phyloP scores from a whole-genome alignment of 2,329 filamentous ascomycete species.

The Chrysosphaeria jannelii region DNA sequence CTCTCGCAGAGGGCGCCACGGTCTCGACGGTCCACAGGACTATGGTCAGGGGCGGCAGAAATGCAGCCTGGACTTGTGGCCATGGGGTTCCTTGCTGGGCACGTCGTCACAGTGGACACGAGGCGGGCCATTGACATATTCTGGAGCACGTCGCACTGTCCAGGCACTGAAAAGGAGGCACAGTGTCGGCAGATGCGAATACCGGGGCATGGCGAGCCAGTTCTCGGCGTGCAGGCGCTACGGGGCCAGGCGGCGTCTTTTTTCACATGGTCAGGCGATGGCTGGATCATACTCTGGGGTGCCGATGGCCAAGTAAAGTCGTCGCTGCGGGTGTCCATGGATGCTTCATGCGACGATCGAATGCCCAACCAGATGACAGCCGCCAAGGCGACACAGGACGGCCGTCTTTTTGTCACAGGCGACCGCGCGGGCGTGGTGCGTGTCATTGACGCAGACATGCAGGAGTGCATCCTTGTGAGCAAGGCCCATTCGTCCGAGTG shows the following conservation, averaged over 20 bases:
- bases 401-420: constrained; percentile 43
- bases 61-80: constrained; percentile 23
- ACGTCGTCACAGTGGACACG: constrained; percentile 46
- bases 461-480: constrained; percentile 32
- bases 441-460: constrained; percentile 31
- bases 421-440: constrained; percentile 66
- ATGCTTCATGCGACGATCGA: too few species aligned
- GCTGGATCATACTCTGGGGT: constrained; percentile 60
- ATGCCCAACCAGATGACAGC: constrained; percentile 34
- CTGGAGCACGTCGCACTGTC: constrained; percentile 14
- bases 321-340: constrained; percentile 35
- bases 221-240: constrained; percentile 45
- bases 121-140: constrained; percentile 46
- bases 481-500: constrained; percentile 74
- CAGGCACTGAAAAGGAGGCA: constrained; percentile 12
- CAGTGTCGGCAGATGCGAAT: constrained; percentile 18
- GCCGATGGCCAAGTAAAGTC: constrained; percentile 35
- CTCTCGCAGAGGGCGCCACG: constrained; percentile 5
- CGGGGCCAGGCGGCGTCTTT: constrained; percentile 40
- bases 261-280: constrained; percentile 65
- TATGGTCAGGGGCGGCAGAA: too few species aligned
- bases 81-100: constrained; percentile 34
- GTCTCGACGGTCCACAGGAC: constrained; percentile 10
- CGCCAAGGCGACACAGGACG: constrained; percentile 27
- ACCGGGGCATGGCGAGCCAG: constrained; percentile 29